Conservation (phyloP, 306 rosid genomes). For the Lathyrus sativus region DNA sequence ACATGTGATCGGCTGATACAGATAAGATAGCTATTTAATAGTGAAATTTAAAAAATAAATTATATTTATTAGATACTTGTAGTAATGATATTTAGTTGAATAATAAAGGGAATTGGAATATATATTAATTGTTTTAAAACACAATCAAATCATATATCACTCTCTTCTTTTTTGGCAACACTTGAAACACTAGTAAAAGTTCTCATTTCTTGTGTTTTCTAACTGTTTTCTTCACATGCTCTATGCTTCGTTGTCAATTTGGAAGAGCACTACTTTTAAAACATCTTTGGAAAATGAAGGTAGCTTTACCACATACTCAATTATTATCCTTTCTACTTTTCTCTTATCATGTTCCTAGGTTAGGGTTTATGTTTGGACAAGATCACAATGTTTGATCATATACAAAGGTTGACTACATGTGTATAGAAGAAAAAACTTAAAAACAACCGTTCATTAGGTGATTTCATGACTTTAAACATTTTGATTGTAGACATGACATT, state of each 20-base stretch:
- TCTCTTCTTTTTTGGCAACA: neutral
- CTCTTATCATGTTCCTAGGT: slow-evolving; percentile 37
- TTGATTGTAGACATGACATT: slow-evolving; percentile 43
- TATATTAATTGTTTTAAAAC: too few species aligned
- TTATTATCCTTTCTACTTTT: slow-evolving; percentile 35
- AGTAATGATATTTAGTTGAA: too few species aligned
- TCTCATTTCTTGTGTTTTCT: slow-evolving; percentile 1
- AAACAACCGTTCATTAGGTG: slow-evolving; percentile 34
- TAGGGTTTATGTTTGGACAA: slow-evolving; percentile 36
- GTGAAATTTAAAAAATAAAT: too few species aligned
- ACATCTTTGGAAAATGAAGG: slow-evolving; percentile 43
- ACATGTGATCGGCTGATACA: too few species aligned
- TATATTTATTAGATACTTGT: too few species aligned
- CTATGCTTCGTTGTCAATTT: slow-evolving; percentile 39
- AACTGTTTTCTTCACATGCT: slow-evolving; percentile 32
- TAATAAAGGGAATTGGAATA: too few species aligned
- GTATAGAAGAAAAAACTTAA: slow-evolving; percentile 31
- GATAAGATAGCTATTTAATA: too few species aligned
- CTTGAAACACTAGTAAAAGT: neutral
- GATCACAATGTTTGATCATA: slow-evolving; percentile 35
- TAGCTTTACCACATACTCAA: slow-evolving; percentile 39
- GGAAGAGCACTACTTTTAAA: slow-evolving; percentile 34
- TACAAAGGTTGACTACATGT: slow-evolving; percentile 39
- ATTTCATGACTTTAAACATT: slow-evolving; percentile 38
- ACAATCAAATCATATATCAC: neutral